Evolutionary conservation across 306 rosid genomes (phyloP).

Genomic region (Benincasa hispida): DNA sequence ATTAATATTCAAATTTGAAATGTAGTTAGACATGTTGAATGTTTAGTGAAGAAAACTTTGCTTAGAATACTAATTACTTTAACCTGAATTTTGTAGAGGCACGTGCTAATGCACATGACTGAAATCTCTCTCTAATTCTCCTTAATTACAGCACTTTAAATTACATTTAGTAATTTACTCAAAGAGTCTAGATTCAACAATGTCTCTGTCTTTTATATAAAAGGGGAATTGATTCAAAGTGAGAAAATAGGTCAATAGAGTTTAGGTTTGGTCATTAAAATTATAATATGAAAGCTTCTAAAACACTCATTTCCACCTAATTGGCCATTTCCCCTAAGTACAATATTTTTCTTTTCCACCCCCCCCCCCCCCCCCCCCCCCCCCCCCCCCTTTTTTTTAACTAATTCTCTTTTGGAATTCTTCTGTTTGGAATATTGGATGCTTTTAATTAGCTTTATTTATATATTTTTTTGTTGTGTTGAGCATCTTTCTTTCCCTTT

Average conservation of each 20-base stretch:
- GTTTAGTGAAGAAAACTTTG: neutral
- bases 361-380: too few relatives aligned
- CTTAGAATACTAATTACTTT: neutral
- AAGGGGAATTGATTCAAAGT: neutral
- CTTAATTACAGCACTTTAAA: neutral
- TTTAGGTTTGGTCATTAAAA: neutral
- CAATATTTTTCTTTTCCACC: neutral
- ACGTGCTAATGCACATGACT: neutral
- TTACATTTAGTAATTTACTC: neutral
- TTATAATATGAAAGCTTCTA: neutral
- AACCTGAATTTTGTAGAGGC: neutral
- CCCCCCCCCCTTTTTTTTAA: too few relatives aligned
- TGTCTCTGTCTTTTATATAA: neutral
- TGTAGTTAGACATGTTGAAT: neutral
- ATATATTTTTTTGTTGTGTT: too few relatives aligned
- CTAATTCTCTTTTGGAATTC: too few relatives aligned
- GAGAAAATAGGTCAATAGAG: neutral
- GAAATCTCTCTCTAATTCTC: neutral
- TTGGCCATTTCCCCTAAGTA: neutral
- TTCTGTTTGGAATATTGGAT: too few relatives aligned
- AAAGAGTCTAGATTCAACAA: neutral
- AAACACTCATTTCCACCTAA: neutral
- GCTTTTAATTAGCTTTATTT: too few relatives aligned
- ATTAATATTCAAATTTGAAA: neutral
- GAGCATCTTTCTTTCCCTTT: too few relatives aligned